Evolutionary conservation across 2,329 filamentous ascomycete genomes (phyloP).

Genomic region (Ceratocystis cubensis): DNA sequence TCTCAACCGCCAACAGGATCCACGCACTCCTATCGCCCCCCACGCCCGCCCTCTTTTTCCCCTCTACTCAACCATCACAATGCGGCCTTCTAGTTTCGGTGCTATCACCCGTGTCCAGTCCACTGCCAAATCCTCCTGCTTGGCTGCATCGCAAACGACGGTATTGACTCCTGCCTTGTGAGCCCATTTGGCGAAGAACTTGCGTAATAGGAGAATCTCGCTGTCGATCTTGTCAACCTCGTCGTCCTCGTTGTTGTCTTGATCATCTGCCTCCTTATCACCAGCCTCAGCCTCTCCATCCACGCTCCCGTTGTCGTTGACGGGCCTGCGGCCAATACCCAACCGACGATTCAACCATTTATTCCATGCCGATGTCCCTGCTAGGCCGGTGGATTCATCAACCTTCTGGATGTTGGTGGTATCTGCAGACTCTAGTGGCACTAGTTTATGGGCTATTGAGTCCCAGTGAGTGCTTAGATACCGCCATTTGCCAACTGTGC

Average conservation of each 20-base stretch:
- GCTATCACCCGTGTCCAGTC: constrained; percentile 73
- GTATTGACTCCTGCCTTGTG: constrained; percentile 50
- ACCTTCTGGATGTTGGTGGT: constrained; percentile 18
- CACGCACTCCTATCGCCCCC: not conserved
- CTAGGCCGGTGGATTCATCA: not conserved
- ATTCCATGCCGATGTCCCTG: constrained; percentile 13
- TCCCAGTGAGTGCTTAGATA: constrained; percentile 60
- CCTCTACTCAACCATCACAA: constrained; percentile 33
- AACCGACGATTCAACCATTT: constrained; percentile 17
- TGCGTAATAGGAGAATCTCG: constrained; percentile 52
- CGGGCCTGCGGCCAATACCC: constrained; percentile 15
- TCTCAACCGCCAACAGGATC: not conserved
- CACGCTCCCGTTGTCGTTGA: constrained; percentile 19
- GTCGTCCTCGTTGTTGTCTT: constrained; percentile 28
- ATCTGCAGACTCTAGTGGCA: constrained; percentile 21
- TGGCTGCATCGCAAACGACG: constrained; percentile 41
- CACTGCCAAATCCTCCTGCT: constrained; percentile 47
- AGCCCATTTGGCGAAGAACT: constrained; percentile 63
- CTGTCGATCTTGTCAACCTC: constrained; percentile 37
- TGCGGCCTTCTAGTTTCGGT: constrained; percentile 65
- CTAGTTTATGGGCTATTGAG: constrained; percentile 42
- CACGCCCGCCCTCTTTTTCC: no score
- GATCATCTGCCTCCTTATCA: no score
- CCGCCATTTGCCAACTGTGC: constrained; percentile 68
- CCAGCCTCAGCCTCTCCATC: constrained; percentile 22